Percentiles rank a stretch among this genome's conserved stretches.
Conservation (phyloP, 139 green algal species). For the Choricystis sp. region DNA sequence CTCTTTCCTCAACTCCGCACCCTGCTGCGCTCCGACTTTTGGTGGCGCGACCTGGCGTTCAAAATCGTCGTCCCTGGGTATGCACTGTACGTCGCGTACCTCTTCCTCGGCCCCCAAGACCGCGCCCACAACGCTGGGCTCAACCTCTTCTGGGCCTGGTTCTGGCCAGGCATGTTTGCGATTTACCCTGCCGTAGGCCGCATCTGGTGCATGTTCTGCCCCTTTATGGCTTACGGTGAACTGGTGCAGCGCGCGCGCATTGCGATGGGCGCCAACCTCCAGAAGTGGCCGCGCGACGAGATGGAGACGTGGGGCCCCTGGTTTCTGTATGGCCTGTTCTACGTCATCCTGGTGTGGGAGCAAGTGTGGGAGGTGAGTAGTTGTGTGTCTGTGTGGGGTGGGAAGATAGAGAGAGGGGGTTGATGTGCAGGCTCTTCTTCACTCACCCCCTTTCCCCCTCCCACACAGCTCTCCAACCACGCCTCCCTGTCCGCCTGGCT, state of each 20-base stretch:
- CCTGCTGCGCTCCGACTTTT: slow-evolving; percentile 34
- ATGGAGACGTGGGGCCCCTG: slow-evolving; percentile 30
- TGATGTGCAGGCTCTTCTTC: too few relatives aligned
- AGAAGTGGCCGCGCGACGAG: slow-evolving; percentile 45
- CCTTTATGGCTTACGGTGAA: slow-evolving; percentile 76
- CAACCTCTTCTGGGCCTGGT: slow-evolving; percentile 60
- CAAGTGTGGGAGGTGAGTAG: slow-evolving; percentile 72
- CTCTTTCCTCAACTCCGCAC: slow-evolving; percentile 20
- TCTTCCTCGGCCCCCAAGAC: slow-evolving; percentile 52
- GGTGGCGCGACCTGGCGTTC: slow-evolving; percentile 51
- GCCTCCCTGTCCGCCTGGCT: slow-evolving; percentile 54
- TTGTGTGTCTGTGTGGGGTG: too few relatives aligned
- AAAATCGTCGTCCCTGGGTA: slow-evolving; percentile 28
- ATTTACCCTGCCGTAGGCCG: slow-evolving; percentile 58
- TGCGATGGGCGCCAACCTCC: slow-evolving; percentile 28
- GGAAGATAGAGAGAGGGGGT: too few relatives aligned
- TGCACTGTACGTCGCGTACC: slow-evolving; percentile 28
- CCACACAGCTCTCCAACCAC: too few relatives aligned
- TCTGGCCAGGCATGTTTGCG: slow-evolving; percentile 65
- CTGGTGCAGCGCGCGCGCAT: slow-evolving; percentile 46
- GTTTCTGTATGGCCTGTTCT: slow-evolving; percentile 57
- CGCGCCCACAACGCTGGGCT: slow-evolving; percentile 50
- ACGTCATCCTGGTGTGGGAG: slow-evolving; percentile 54
- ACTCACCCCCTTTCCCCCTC: too few relatives aligned
- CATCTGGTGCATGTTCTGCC: slow-evolving; percentile 62